A percentile compares a stretch with the other conserved stretches of the same genome.
Evolutionary conservation across 257 asterid genomes (phyloP).

Genomic region (Leptodermis oblonga): DNA sequence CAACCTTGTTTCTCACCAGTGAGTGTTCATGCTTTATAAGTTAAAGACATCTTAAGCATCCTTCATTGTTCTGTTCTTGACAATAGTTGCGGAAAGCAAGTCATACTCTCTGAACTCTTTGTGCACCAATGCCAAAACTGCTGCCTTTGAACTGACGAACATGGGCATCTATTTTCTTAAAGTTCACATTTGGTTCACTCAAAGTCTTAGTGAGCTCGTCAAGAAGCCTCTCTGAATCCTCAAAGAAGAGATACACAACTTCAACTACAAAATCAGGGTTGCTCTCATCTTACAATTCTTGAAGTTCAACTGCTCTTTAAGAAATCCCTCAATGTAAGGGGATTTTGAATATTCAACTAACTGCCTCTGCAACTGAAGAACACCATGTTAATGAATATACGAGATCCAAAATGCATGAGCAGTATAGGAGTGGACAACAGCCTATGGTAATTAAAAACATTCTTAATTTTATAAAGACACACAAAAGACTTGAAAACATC

Average conservation of each 20-base stretch:
- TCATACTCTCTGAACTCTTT: conserved; percentile 33
- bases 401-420: too few species aligned
- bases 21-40: conserved; percentile 53
- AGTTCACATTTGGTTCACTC: conserved; percentile 27
- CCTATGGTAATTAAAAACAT: too few species aligned
- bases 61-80: conserved; percentile 63
- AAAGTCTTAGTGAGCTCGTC: conserved; percentile 28
- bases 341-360: conserved; percentile 27
- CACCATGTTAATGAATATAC: too few species aligned
- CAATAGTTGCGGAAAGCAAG: conserved; percentile 54
- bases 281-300: conserved; percentile 35
- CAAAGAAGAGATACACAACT: conserved; percentile 36
- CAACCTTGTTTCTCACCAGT: conserved; percentile 69
- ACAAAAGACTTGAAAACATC: too few species aligned
- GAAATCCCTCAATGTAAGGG: conserved; percentile 34
- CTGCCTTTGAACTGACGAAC: conserved; percentile 43
- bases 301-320: conserved; percentile 41
- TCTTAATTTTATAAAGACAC: too few species aligned
- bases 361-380: conserved; percentile 28
- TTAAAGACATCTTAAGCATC: conserved; percentile 68
- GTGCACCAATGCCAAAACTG: conserved; percentile 42
- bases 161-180: conserved; percentile 34
- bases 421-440: too few species aligned
- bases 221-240: conserved; percentile 37
- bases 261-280: conserved; percentile 39